Conservation (phyloP, 2,329 filamentous ascomycete genomes). For the Teratosphaeria viscida region DNA sequence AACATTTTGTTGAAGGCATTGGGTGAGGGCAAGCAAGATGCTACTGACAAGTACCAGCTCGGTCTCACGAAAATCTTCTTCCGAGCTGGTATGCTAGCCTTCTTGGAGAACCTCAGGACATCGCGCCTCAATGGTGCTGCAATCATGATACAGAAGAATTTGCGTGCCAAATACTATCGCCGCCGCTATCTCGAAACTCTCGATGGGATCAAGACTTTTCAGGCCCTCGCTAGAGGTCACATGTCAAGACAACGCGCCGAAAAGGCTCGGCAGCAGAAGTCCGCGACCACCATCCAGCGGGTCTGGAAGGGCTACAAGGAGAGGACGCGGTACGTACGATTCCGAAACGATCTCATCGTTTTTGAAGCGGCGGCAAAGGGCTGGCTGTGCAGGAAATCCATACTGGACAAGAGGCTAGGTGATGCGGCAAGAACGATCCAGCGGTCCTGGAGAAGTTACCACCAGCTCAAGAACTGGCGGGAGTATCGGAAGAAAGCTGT, state of each 20-base stretch:
- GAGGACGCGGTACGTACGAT: constrained; percentile 64
- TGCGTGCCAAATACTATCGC: constrained; percentile 90
- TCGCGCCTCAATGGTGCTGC: constrained; percentile 85
- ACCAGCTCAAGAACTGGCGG: constrained; percentile 70
- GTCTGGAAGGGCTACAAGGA: constrained; percentile 92
- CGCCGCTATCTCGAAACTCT: constrained; percentile 82
- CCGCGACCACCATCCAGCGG: constrained; percentile 87
- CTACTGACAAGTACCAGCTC: constrained; percentile 90
- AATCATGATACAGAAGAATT: constrained; percentile 97
- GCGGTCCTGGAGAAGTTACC: constrained; percentile 74
- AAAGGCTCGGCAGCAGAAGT: constrained; percentile 70
- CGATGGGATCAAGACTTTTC: constrained; percentile 66
- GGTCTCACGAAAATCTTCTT: constrained; percentile 99
- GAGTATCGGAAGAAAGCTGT: constrained; percentile 82
- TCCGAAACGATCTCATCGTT: constrained; percentile 73
- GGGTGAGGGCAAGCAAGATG: constrained; percentile 50
- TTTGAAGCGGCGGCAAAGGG: constrained; percentile 89
- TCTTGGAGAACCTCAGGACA: constrained; percentile 88
- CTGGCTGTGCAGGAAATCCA: constrained; percentile 78
- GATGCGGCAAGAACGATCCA: constrained; percentile 89
- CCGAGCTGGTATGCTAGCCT: constrained; percentile 96
- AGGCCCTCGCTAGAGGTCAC: constrained; percentile 67
- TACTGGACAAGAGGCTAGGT: constrained; percentile 86
- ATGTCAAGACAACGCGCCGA: constrained; percentile 68
- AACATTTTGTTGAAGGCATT: constrained; percentile 82